Base-by-base conservation (phyloP, 768 basidiomycete genomes). In the Jaapia argillacea region DNA sequence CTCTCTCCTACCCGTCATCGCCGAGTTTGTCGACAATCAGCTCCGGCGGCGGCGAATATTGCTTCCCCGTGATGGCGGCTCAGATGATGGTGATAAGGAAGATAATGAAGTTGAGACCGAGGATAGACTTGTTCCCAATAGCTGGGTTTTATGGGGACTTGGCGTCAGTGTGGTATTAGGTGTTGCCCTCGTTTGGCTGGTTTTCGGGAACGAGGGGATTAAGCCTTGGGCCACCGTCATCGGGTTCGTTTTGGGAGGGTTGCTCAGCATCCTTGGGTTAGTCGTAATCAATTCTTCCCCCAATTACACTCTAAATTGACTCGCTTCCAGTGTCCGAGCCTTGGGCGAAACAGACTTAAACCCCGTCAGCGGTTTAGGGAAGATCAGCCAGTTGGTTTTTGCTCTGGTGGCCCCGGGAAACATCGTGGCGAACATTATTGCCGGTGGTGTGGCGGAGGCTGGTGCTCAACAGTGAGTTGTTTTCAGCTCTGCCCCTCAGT, bases 401-500 rank as follows among this genome's bases (percentile, higher is more conserved):
- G 92, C 92, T 5, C 83, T 93, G 70, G 74, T 96, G 31, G 90
- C 93, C 56, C 91, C 92, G 2, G 87, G 89, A 20, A 94, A 94
- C 55, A 79, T 96, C 16, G 89, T 96, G n/a, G 94, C 94, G 1
- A 98, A 97, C 56, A 86, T 98, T 55, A 89, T 98, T 36, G 94
- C 94, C 2, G 93, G 93, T 3, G 92, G 90, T 24, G 89, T 96
- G n/a, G 85, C 90, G 2, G 92, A 93, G 64, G 90, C 90, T 27
- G 90, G 90, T n/a, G 90, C 90, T 22, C 83, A 82, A 61, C 90
- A 93, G 85, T 89, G 56, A 48, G 79, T 57, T 46, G 20, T 18
- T 35, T 24, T 24, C 28, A 43, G 14, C 26, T 22, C 16, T 36
- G 1, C 4, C 20, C 16, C 44, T 43, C 31, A 33, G 10, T 14